Evolutionary conservation across 139 green algal species (phyloP), one percentile per base, ranked within the genome.

Genomic region (Closterium sp.): DNA sequence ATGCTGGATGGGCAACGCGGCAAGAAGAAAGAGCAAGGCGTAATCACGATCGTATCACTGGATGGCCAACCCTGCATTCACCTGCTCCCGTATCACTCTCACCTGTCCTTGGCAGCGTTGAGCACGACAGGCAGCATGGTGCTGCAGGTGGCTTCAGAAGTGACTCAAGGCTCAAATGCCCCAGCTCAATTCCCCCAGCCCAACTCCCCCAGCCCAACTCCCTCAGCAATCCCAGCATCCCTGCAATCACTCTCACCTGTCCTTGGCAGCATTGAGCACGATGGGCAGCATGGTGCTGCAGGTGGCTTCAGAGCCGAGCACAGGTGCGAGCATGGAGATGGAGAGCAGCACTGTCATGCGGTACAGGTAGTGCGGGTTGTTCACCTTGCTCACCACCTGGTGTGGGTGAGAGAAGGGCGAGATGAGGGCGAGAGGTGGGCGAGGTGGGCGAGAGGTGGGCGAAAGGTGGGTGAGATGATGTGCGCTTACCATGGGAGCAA

Each of bases 311-410:
- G 92, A 92, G 34, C 91, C 92, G 19, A 99, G 97, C 9, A 96
- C 95, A 10, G 95, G 95, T 10, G 98, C 97, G 29, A 99, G 96
- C 50, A 96, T 93, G 31, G 95, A 95, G 31, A 99, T 96, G 62
- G 62, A 79, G 62, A 79, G 62, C 19, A 99, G 95, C 31, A 99
- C 95, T 10, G 97, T 99, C 96, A 99, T 98, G 86, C 98, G 96
- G 96, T 99, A 98, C 87, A 99, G 95, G 96, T 99, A 99, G 95
- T 99, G 97, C 10, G 96, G 95, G 94, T 97, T 96, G 89, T 91
- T 93, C 27, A 97, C 88, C 92, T 96, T 95, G 27, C 93, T 91
- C 89, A 97, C 86, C 21, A 96, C 89, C 89, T 94, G 86, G 1
- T 50, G 0, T 6, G 9, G 34, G 34, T 6, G 0, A 4, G 34